Evolutionary conservation across 176 grass and related monocot species (phyloP).

Genomic region (Themeda triandra): DNA sequence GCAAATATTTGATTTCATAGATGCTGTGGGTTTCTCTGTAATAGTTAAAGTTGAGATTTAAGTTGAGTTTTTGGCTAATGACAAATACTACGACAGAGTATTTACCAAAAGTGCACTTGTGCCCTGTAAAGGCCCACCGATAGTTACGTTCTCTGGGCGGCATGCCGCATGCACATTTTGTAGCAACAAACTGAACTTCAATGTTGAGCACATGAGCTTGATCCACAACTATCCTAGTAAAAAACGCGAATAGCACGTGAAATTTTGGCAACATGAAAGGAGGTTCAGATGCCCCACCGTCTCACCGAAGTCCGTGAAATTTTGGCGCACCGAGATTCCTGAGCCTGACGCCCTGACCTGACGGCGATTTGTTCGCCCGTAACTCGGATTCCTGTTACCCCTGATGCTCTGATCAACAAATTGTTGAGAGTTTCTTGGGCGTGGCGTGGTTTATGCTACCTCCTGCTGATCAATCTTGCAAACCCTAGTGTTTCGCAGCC

Average conservation of each 20-base stretch:
- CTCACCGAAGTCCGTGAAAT: neutral
- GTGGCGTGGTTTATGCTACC: neutral
- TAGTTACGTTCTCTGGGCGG: too few relatives aligned
- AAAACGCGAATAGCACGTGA: too few relatives aligned
- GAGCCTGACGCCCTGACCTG: neutral
- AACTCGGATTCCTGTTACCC: neutral
- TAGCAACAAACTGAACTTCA: neutral
- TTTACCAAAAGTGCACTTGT: too few relatives aligned
- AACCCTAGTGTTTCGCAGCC: neutral
- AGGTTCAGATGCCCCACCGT: neutral
- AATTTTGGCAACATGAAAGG: too few relatives aligned
- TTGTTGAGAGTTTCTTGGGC: conserved; percentile 9
- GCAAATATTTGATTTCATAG: neutral
- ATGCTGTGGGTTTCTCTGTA: neutral
- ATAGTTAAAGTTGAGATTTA: neutral
- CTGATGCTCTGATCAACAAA: neutral
- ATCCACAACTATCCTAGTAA: too few relatives aligned
- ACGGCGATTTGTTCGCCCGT: neutral
- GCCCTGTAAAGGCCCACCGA: too few relatives aligned
- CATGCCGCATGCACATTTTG: too few relatives aligned
- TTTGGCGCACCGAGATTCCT: neutral
- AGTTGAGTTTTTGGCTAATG: neutral
- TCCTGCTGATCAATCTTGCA: conserved; percentile 1
- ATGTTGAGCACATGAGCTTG: neutral
- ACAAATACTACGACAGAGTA: neutral